These are phyloP conservation scores for Cyamopsis tetragonoloba DNA, from an alignment of 306 rosid genomes.

Conservation along the genomic window DNA sequence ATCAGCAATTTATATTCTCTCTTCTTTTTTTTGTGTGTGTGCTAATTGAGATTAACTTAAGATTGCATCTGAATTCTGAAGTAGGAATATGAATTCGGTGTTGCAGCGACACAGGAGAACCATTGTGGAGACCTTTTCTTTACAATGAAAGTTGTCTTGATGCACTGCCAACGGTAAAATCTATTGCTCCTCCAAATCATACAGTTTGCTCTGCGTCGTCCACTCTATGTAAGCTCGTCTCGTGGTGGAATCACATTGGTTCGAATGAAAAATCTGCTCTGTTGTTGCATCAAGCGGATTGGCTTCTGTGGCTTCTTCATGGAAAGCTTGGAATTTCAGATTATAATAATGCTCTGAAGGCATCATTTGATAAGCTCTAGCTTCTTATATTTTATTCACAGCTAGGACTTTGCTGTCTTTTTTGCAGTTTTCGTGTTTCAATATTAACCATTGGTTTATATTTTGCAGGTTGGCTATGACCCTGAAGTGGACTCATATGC, in stretches of 20 bases:
- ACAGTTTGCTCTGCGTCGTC: conserved; percentile 88
- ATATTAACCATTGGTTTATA: conserved; percentile 8
- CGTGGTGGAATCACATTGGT: conserved; percentile 68
- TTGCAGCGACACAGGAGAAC: conserved; percentile 74
- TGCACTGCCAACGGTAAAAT: conserved; percentile 68
- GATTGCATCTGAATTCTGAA: conserved; percentile 31
- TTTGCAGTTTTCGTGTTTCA: background rate
- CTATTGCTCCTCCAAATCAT: conserved; percentile 86
- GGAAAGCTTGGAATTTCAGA: conserved; percentile 87
- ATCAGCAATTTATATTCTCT: background rate
- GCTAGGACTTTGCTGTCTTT: background rate
- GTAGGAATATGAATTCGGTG: conserved; percentile 28
- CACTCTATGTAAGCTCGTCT: conserved; percentile 81
- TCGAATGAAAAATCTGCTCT: conserved; percentile 48
- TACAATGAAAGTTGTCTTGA: conserved; percentile 80
- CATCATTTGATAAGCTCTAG: background rate
- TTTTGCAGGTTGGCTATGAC: conserved; percentile 88
- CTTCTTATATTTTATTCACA: background rate
- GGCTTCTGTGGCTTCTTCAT: conserved; percentile 94
- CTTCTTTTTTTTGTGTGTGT: background rate
- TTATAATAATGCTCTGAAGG: conserved; percentile 90
- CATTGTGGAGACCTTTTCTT: conserved; percentile 67
- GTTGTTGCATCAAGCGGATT: conserved; percentile 92
- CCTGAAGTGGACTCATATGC: conserved; percentile 86
- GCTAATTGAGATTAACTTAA: background rate